Conservation (phyloP, 192 early-diverging fungal genomes). For the Diversispora epigaea region DNA sequence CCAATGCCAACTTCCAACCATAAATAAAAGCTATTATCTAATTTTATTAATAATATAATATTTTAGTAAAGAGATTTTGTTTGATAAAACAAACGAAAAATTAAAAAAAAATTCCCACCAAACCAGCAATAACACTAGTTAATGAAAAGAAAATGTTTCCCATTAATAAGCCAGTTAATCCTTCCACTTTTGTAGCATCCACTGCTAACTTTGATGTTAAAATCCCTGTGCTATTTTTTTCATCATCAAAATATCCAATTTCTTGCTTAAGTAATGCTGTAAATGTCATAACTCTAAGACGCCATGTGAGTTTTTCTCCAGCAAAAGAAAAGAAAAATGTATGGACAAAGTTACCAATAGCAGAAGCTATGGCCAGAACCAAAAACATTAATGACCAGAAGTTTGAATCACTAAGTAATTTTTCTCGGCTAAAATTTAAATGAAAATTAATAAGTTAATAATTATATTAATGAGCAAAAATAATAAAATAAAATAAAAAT, state of each 20-base stretch:
- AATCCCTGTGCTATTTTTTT: slow-evolving; percentile 71
- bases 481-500: slow-evolving; percentile 43
- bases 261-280: slow-evolving; percentile 78
- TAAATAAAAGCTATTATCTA: too few relatives aligned
- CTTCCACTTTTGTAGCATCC: slow-evolving; percentile 55
- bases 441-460: slow-evolving; percentile 47
- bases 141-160: too few relatives aligned
- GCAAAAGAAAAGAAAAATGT: slow-evolving; percentile 55
- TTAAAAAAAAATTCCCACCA: too few relatives aligned
- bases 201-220: slow-evolving; percentile 80
- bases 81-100: too few relatives aligned
- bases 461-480: slow-evolving; percentile 45
- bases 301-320: slow-evolving; percentile 44
- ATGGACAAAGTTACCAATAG: slow-evolving; percentile 35
- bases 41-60: too few relatives aligned
- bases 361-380: slow-evolving; percentile 37
- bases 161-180: slow-evolving; percentile 8
- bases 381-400: slow-evolving; percentile 38
- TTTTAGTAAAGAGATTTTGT: too few relatives aligned
- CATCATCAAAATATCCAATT: slow-evolving; percentile 82
- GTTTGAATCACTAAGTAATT: slow-evolving; percentile 37
- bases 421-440: background rate
- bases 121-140: too few relatives aligned
- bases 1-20: too few relatives aligned
- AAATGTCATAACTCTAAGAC: slow-evolving; percentile 67